Percentiles rank a stretch among this genome's conserved stretches.
These are phyloP conservation scores for Aegilops tauschii DNA, from an alignment of 176 grass and related monocot species.

Conservation along the genomic window DNA sequence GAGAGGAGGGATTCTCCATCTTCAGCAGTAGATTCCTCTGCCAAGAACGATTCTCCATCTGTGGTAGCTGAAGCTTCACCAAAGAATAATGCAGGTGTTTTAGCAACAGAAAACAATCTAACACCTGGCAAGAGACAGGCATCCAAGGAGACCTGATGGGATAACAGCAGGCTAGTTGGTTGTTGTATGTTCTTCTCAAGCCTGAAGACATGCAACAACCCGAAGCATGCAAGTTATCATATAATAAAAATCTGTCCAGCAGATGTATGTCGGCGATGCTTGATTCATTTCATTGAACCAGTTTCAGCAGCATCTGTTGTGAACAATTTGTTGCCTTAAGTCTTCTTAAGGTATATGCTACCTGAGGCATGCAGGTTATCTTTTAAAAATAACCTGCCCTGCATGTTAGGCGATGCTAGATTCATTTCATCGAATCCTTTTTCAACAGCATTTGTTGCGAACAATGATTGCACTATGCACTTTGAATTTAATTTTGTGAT, in stretches of 20 bases:
- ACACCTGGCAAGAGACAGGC: slow-evolving; percentile 50
- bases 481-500: slow-evolving; percentile 9
- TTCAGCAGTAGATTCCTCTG: slow-evolving; percentile 26
- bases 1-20: slow-evolving; percentile 46
- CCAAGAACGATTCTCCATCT: slow-evolving; percentile 39
- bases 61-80: slow-evolving; percentile 45
- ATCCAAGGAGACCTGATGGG: slow-evolving; percentile 59
- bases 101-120: slow-evolving; percentile 49
- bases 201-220: slow-evolving; percentile 23
- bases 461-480: slow-evolving; percentile 10
- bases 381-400: background rate
- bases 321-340: background rate
- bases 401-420: background rate
- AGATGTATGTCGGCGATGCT: slow-evolving; percentile 11
- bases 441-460: slow-evolving; percentile 16
- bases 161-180: slow-evolving; percentile 27
- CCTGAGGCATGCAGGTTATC: background rate
- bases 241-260: background rate
- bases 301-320: slow-evolving; percentile 17
- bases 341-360: background rate
- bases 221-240: slow-evolving; percentile 36
- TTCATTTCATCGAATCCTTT: slow-evolving; percentile 27
- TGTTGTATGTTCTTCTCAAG: slow-evolving; percentile 24
- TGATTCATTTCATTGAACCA: slow-evolving; percentile 25
- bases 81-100: slow-evolving; percentile 35